phyloP scores from a whole-genome alignment of 805 yeast genomes.

The Ogataea wickerhamii region DNA sequence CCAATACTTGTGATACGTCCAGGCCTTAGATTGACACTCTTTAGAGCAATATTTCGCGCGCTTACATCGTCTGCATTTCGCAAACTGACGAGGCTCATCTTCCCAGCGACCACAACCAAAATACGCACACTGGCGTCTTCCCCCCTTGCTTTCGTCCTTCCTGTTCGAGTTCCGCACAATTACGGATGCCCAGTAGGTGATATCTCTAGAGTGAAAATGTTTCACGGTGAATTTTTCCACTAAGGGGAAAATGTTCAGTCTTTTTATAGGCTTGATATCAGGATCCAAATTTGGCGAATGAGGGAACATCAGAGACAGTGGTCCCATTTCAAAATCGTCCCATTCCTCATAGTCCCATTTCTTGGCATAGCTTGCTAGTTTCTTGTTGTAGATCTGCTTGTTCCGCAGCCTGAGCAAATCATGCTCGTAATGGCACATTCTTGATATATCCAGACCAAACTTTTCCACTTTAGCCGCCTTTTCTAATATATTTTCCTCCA shows the following conservation, averaged over 20 bases:
- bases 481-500: conserved; percentile 19
- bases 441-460: conserved; percentile 26
- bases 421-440: conserved; percentile 28
- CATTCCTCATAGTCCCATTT: conserved; percentile 47
- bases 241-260: conserved; percentile 75
- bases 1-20: conserved; percentile 95
- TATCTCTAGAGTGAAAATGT: conserved; percentile 64
- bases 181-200: conserved; percentile 97
- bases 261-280: conserved; percentile 40
- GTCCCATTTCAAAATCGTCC: conserved; percentile 31
- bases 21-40: conserved; percentile 86
- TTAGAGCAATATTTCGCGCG: conserved; percentile 93
- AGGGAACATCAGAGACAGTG: conserved; percentile 19
- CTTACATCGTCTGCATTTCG: conserved; percentile 91
- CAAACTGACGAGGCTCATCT: conserved; percentile 82
- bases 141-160: conserved; percentile 80
- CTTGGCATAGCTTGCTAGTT: conserved; percentile 23
- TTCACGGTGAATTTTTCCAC: conserved; percentile 85
- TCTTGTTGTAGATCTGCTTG: conserved; percentile 23
- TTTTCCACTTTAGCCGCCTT: conserved; percentile 29
- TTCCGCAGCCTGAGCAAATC: conserved; percentile 27
- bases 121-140: conserved; percentile 92
- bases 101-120: conserved; percentile 96
- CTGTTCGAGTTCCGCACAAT: conserved; percentile 95
- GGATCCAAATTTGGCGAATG: conserved; percentile 24